phyloP scores from a whole-genome alignment of 2,329 filamentous ascomycete genomes.

The Pseudogymnoascus sp. region DNA sequence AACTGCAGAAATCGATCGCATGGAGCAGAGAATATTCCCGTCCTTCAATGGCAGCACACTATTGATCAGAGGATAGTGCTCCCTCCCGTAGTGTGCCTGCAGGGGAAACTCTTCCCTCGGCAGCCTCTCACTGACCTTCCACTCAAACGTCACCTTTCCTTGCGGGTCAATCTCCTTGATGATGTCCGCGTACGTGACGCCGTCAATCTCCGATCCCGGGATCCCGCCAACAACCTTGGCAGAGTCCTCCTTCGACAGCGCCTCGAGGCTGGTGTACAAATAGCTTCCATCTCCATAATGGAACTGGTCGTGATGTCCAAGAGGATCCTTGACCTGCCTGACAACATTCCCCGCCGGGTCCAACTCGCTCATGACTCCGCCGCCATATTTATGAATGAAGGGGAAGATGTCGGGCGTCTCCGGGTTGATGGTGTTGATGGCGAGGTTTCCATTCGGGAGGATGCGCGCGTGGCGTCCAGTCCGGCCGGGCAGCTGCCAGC shows the following conservation, averaged over 20 bases:
- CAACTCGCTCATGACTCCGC: conserved; percentile 38
- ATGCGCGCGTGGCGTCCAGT: conserved; percentile 38
- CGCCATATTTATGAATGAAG: conserved; percentile 39
- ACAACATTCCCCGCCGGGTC: conserved; percentile 33
- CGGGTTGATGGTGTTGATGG: conserved; percentile 37
- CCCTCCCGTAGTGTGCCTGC: conserved; percentile 34
- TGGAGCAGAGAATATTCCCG: conserved; percentile 37
- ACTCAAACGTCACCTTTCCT: conserved; percentile 36
- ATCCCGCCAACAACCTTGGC: conserved; percentile 35
- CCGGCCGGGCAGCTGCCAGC: conserved; percentile 36
- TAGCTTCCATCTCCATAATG: conserved; percentile 36
- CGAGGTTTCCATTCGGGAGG: conserved; percentile 37
- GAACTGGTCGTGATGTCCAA: conserved; percentile 40
- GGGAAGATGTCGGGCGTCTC: conserved; percentile 34
- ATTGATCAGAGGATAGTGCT: conserved; percentile 41
- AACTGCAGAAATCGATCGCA: conserved; percentile 36
- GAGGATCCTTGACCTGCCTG: conserved; percentile 34
- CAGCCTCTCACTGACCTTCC: conserved; percentile 37
- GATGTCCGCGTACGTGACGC: conserved; percentile 35
- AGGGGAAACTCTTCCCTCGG: conserved; percentile 33
- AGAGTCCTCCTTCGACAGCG: conserved; percentile 31
- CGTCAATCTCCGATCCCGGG: conserved; percentile 33
- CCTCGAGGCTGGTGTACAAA: conserved; percentile 37
- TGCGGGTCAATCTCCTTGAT: conserved; percentile 36
- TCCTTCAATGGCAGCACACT: conserved; percentile 33